Evolutionary conservation across 768 basidiomycete genomes (phyloP).

Genomic region (Agaricus subrufescens): DNA sequence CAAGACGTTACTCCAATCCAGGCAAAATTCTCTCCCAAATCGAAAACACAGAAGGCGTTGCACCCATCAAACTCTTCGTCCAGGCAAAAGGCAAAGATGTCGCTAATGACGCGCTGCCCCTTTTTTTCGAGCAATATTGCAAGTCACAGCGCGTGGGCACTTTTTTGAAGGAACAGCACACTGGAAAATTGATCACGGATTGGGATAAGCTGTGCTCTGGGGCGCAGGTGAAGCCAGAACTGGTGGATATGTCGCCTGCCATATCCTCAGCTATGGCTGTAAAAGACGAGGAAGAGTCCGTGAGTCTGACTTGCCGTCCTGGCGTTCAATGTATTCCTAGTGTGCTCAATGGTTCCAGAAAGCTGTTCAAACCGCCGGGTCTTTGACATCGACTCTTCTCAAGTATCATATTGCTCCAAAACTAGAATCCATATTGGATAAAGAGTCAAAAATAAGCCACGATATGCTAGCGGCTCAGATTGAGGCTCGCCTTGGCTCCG

Average conservation of each 20-base stretch:
- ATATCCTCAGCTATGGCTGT: slow-evolving; percentile 77
- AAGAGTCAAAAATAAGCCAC: slow-evolving; percentile 87
- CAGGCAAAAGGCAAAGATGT: slow-evolving; percentile 80
- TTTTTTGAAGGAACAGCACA: slow-evolving; percentile 76
- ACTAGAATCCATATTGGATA: slow-evolving; percentile 87
- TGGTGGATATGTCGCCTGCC: slow-evolving; percentile 73
- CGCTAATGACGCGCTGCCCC: slow-evolving; percentile 66
- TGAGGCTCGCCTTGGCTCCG: slow-evolving; percentile 83
- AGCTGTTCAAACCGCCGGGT: slow-evolving; percentile 68
- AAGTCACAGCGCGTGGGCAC: slow-evolving; percentile 64
- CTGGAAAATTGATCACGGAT: slow-evolving; percentile 83
- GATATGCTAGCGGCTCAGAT: slow-evolving; percentile 82
- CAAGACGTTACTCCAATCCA: slow-evolving; percentile 24
- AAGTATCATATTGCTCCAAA: slow-evolving; percentile 82
- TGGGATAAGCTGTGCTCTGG: slow-evolving; percentile 69
- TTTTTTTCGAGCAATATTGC: slow-evolving; percentile 60
- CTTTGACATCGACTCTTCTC: slow-evolving; percentile 81
- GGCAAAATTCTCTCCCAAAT: slow-evolving; percentile 87
- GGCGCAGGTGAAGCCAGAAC: slow-evolving; percentile 58
- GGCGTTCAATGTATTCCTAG: not conserved
- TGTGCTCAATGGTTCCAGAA: slow-evolving; percentile 44
- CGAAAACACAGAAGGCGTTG: slow-evolving; percentile 43
- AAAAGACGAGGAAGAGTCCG: slow-evolving; percentile 91
- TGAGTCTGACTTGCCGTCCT: slow-evolving; percentile 32
- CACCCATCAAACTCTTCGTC: slow-evolving; percentile 72